Percentiles rank a stretch among this genome's conserved stretches.
Evolutionary conservation across 2,329 filamentous ascomycete genomes (phyloP).

Genomic region (Pestalotiopsis sp.): DNA sequence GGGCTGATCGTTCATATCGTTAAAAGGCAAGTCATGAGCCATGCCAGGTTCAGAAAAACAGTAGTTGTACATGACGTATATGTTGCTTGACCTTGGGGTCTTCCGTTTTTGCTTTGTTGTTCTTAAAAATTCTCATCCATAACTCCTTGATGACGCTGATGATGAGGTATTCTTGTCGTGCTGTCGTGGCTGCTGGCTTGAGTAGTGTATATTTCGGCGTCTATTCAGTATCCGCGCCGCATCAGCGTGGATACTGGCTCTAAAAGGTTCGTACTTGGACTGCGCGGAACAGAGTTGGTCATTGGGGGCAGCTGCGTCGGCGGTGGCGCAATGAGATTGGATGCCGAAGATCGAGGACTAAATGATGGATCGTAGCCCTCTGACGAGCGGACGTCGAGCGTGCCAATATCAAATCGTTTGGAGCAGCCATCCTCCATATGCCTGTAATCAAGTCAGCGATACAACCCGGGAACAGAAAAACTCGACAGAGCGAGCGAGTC

Average conservation of each 20-base stretch:
- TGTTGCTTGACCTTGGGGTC: background rate
- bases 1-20: background rate
- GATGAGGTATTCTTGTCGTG: background rate
- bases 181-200: too few relatives aligned
- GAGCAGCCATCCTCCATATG: conserved; percentile 79
- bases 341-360: background rate
- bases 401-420: conserved; percentile 64
- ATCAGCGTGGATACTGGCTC: conserved; percentile 10
- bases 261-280: conserved; percentile 13
- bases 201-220: background rate
- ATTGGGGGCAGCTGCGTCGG: conserved; percentile 15
- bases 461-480: background rate
- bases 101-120: background rate
- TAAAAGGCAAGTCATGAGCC: background rate
- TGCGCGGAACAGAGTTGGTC: conserved; percentile 8
- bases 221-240: conserved; percentile 8
- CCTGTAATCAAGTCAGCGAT: conserved; percentile 43
- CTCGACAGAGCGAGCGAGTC: conserved; percentile 1
- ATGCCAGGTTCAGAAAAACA: background rate
- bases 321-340: background rate
- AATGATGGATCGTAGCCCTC: conserved; percentile 14
- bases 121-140: background rate
- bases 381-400: conserved; percentile 43
- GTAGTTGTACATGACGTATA: background rate
- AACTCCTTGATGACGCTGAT: background rate